Evolutionary conservation across 2,329 filamentous ascomycete species (phyloP), one percentile per base, ranked within the genome.

Genomic region (Torrubiellomyces zombiae): DNA sequence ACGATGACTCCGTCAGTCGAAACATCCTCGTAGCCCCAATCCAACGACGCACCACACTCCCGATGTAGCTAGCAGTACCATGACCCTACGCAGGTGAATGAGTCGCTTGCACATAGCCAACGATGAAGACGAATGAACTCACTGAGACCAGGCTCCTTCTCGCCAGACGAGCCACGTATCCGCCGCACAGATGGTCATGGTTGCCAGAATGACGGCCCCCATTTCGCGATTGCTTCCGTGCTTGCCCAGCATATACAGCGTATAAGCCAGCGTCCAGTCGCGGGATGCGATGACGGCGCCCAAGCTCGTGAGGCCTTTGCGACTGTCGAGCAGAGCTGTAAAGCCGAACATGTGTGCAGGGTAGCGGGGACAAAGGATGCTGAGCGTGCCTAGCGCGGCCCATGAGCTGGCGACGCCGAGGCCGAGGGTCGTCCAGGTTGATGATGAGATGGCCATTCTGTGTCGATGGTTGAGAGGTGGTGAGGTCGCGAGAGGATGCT

Each of bases 371-470:
- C 27, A 23, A 11, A 32, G 10, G 16, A 34, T 26, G 16, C 25
- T 28, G 20, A 30, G 11, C 3, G 30, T 20, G 20, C 35, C 32
- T 3, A 38, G 33, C 3, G 33, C n/a, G 5, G 29, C 20, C 27
- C 31, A 38, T 9, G 28, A 24, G 9, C 21, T 23, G 6, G 34
- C 36, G 4, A 37, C 33, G n/a, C 35, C 32, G 3, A 38, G 25
- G 4, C 36, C 36, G 8, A 37, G 30, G 0, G 28, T 18, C 22
- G 32, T 37, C 35, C 35, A 38, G 4, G 36, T 33, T 3, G 33
- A 25, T 6, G 24, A 9, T 8, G 30, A 31, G 11, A 33, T n/a
- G 11, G 24, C 9, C 21, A 23, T 23, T 9, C 12, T 16, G 21
- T 14, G 16, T 12, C 21, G 4, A 5, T 13, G 9, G n/a, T n/a